Base-by-base conservation (phyloP, 768 basidiomycete species). In the Rhodotorula paludigena region DNA sequence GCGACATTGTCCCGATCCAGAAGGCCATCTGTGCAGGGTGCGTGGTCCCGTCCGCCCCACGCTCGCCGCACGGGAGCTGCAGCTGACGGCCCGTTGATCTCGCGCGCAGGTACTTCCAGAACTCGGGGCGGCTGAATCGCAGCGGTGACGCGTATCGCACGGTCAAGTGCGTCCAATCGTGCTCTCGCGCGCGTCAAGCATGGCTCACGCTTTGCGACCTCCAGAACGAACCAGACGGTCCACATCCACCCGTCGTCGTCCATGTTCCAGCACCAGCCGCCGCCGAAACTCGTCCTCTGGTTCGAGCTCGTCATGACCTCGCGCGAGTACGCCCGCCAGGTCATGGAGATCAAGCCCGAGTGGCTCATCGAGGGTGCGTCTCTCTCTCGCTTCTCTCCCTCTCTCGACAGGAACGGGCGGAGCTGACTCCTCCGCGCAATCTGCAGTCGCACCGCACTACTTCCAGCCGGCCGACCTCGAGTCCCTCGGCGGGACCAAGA, bases 291-390 rank as follows among this genome's bases (percentile, higher is more conserved):
- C 23, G 77, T 98, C 16, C 78, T 96, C 54, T 99, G 98, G 79
- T 97, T 98, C 76, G 96, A 98, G 78, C 84, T 99, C 32, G 94
- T 99, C 32, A 88, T 94, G 84, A 99, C 96, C 14, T 88, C 88
- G 45, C 97, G 98, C 80, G 97, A 96, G 39, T 99, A 96, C 76
- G 89, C 97, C 85, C 83, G 90, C 69, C 93, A 97, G 82, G 84
- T 92, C 45, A 97, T 98, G 92, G 96, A 98, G 75, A 97, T 98
- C 77, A 97, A 98, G 77, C 90, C 94, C 8, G 77, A 85, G 33
- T 98, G 96, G 96, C 78, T 97, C 39, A 78, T 96, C 49, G 94
- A 97, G 83, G 88, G 89, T 87, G 62, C 62, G 85, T 81, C 16
- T 32, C 25, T 38, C 20, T 15, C 23, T 45, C n/a, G 28, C 23